Base-by-base conservation (phyloP, 2,329 filamentous ascomycete genomes). In the Scedosporium apiospermum region DNA sequence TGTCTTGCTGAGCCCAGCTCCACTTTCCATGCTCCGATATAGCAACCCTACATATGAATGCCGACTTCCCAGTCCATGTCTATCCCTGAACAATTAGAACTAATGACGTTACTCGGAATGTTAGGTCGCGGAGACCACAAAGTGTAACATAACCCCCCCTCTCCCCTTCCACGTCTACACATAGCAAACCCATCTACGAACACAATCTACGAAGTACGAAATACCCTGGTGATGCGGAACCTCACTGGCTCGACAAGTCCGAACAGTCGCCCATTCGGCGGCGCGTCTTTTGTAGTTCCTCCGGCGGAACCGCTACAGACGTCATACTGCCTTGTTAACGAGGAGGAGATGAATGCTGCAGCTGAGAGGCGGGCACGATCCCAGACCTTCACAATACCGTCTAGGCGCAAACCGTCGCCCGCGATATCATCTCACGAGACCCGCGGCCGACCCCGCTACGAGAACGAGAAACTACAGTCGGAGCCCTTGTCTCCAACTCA, bases 251-350 rank as follows among this genome's bases (percentile, higher is more conserved):
- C 59, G 26, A 42, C 46, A 27, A 46, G 41, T 49, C 41, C 59
- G 27, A 42, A 49, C 41, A 30, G 23, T 34, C 44, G 59, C 18
- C 4, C 44, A 44, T 61, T 61, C 6, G 30, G 30, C 46, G 38
- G 59, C 42, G 59, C 27, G 42, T 41, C 65, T 57, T 57, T 64
- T 62, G 65, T 64, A 55, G 51, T 61, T 53, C 26, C 57, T 61
- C 71, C 44, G 70, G 69, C 27, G 44, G 81, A 78, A 16, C 75
- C 75, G 62, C 77, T 79, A 6, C 75, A 77, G 49, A 82, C 79
- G 1, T 79, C 80, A 9, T 71, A 78, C 49, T 72, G 78, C 61
- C 72, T 77, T 59, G 75, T 72, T 49, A 61, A 38, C 53, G 62
- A 63, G 51, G 51, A 60, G 21, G 58, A 58, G n/a, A 61, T 63